Conservation (phyloP, 2,329 filamentous ascomycete species). For the Sarocladium brachiariae region DNA sequence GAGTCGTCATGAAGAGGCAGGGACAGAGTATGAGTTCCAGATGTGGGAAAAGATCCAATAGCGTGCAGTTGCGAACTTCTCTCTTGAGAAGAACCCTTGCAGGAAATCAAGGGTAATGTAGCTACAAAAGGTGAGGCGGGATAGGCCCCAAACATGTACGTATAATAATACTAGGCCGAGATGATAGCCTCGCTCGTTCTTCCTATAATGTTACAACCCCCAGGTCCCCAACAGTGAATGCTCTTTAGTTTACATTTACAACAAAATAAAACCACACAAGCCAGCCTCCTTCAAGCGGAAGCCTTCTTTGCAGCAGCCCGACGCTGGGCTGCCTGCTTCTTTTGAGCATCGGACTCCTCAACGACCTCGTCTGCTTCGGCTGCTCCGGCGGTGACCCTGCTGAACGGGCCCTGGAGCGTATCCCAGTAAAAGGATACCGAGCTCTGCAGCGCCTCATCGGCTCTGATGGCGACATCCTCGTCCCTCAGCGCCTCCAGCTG, state of each 20-base stretch:
- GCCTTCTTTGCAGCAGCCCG: constrained; percentile 5
- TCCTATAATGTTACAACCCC: no score
- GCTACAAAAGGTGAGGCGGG: no score
- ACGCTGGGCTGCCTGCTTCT: not conserved
- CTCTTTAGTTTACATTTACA: no score
- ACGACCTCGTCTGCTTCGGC: constrained; percentile 15
- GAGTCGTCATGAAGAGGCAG: constrained; percentile 55
- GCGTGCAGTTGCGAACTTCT: not conserved
- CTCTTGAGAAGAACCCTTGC: no score
- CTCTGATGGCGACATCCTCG: constrained; percentile 26
- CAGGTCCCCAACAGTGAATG: no score
- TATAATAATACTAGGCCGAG: no score
- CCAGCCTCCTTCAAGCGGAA: not conserved
- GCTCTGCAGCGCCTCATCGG: constrained; percentile 26
- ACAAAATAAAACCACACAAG: no score
- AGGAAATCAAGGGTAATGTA: no score
- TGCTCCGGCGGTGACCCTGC: constrained; percentile 21
- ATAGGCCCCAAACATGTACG: no score
- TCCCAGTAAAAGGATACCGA: constrained; percentile 38
- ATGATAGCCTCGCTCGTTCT: no score
- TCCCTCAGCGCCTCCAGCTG: constrained; percentile 45
- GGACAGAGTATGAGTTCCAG: constrained; percentile 62
- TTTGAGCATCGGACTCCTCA: constrained; percentile 11
- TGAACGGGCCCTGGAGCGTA: constrained; percentile 33
- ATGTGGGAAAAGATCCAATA: constrained; percentile 55